A percentile compares a stretch with the other conserved stretches of the same genome.
Conservation (phyloP, 169 alveolate genomes). For the Ichthyophthirius multifiliis region DNA sequence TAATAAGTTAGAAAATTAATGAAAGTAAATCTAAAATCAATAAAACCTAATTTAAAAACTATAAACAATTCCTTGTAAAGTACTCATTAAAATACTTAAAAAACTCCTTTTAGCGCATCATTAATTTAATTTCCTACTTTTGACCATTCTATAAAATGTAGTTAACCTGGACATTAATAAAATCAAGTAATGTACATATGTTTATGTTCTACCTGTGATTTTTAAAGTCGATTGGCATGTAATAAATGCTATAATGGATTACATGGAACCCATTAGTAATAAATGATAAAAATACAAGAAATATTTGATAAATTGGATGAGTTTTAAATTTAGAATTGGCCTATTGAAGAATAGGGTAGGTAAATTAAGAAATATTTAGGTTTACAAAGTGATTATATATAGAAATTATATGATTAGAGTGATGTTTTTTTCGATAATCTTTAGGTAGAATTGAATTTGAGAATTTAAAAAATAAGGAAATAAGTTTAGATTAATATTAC, state of each 20-base stretch:
- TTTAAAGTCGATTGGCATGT: not conserved
- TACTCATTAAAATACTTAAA: too few relatives aligned
- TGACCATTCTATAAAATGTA: not conserved
- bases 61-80: too few relatives aligned
- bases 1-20: too few relatives aligned
- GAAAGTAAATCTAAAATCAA: too few relatives aligned
- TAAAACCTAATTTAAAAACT: too few relatives aligned
- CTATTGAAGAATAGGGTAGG: not conserved
- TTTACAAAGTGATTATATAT: not conserved
- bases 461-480: not conserved
- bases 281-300: not conserved
- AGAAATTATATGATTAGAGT: not conserved
- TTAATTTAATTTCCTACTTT: not conserved
- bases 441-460: not conserved
- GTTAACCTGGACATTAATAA: not conserved
- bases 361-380: not conserved
- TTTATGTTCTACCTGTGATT: not conserved
- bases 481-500: not conserved
- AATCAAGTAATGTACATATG: not conserved
- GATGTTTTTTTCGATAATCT: not conserved
- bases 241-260: not conserved
- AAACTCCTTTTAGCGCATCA: too few relatives aligned
- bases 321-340: not conserved
- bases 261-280: not conserved
- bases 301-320: not conserved